These are phyloP conservation scores for Pseudogymnoascus sp. DNA, from an alignment of 2,329 filamentous ascomycete genomes.

Conservation along the genomic window DNA sequence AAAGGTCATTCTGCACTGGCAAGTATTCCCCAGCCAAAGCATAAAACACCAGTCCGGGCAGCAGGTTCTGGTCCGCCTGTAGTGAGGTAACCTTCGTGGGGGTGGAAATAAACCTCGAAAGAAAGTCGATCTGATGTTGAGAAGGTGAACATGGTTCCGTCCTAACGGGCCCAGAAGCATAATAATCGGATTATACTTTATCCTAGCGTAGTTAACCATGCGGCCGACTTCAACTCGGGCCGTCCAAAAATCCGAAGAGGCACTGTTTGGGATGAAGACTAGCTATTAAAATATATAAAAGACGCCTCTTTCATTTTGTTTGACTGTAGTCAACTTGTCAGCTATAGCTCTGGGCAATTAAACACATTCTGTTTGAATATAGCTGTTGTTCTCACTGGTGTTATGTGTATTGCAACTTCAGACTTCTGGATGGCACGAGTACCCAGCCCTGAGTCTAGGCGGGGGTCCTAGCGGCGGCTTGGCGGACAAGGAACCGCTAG, in stretches of 20 bases:
- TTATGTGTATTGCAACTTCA: no score
- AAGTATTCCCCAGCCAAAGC: background rate
- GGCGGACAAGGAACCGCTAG: conserved; percentile 3
- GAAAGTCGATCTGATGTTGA: background rate
- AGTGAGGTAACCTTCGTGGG: background rate
- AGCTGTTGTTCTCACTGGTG: no score
- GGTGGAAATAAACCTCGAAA: background rate
- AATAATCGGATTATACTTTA: conserved; percentile 1
- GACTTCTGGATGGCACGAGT: no score
- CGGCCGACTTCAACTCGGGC: background rate
- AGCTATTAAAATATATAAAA: no score
- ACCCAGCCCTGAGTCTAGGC: background rate
- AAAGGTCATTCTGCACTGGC: background rate
- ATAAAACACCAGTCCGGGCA: background rate
- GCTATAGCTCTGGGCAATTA: no score
- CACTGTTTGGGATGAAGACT: no score
- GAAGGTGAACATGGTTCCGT: background rate
- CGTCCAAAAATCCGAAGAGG: no score
- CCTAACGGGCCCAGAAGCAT: background rate
- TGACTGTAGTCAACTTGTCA: no score
- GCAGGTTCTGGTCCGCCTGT: background rate
- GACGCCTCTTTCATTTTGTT: no score
- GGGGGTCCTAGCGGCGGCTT: background rate
- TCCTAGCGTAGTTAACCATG: background rate
- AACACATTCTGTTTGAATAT: no score